Evolutionary conservation across 2,329 filamentous ascomycete genomes (phyloP).

Genomic region (Monosporascus sp.): DNA sequence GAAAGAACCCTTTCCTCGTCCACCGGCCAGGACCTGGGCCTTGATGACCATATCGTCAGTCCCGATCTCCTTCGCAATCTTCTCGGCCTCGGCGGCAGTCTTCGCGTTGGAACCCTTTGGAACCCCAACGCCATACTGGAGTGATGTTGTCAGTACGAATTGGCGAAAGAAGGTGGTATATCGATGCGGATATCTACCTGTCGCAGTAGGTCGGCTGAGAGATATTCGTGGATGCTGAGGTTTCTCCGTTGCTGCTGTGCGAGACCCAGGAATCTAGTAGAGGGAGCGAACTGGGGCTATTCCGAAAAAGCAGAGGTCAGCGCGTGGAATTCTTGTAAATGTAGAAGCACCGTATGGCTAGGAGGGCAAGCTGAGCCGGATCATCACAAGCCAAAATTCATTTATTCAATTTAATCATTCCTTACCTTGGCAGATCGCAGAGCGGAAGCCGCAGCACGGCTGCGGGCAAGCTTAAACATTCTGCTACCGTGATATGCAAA

Average conservation of each 20-base stretch:
- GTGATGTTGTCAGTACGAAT: constrained; percentile 18
- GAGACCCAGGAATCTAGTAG: constrained; percentile 57
- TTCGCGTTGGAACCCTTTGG: constrained; percentile 85
- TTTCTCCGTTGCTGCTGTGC: constrained; percentile 76
- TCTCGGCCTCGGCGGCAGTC: constrained; percentile 81
- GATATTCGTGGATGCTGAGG: constrained; percentile 97
- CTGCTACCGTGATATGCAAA: constrained; percentile 24
- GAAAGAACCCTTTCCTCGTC: constrained; percentile 95
- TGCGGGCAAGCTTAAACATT: constrained; percentile 88
- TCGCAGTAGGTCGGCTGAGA: constrained; percentile 86
- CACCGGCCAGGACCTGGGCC: constrained; percentile 96
- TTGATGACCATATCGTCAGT: constrained; percentile 99
- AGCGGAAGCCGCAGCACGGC: constrained; percentile 74
- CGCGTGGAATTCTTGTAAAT: constrained; percentile 7
- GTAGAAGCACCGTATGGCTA: too few species aligned
- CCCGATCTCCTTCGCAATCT: constrained; percentile 84
- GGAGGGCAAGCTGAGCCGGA: neutral
- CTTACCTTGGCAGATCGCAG: constrained; percentile 73
- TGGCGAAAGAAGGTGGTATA: neutral
- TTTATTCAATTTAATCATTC: constrained; percentile 11
- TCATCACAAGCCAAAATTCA: constrained; percentile 10
- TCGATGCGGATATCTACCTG: constrained; percentile 43
- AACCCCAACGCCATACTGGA: constrained; percentile 87
- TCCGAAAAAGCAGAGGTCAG: constrained; percentile 20
- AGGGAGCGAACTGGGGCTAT: constrained; percentile 38